Conservation (phyloP, 495 filamentous ascomycete species). For the Friedmanniomyces endolithicus region DNA sequence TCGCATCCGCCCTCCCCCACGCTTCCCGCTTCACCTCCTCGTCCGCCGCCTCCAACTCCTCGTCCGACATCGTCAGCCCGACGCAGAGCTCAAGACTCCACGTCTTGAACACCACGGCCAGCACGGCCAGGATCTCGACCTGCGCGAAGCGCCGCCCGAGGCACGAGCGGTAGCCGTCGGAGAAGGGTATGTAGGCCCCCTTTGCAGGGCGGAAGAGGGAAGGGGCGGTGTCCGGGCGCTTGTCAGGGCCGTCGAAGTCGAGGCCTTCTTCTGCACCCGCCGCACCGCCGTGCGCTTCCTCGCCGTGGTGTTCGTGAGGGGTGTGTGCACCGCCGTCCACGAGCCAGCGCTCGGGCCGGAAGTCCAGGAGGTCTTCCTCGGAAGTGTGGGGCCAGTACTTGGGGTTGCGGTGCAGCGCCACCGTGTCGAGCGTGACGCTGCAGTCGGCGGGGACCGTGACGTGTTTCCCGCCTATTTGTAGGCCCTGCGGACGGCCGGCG, state of each 20-base stretch:
- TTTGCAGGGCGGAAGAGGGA: constrained; percentile 46
- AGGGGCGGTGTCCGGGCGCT: constrained; percentile 38
- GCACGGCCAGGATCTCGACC: constrained; percentile 58
- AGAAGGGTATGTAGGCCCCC: constrained; percentile 62
- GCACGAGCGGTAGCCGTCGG: constrained; percentile 57
- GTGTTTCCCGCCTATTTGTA: constrained; percentile 40
- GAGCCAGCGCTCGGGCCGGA: constrained; percentile 47
- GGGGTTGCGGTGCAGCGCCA: constrained; percentile 47
- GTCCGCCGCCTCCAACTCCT: constrained; percentile 37
- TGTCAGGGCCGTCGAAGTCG: constrained; percentile 44
- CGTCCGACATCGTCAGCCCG: constrained; percentile 46
- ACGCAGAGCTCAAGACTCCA: constrained; percentile 57
- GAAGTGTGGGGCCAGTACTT: constrained; percentile 38
- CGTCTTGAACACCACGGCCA: constrained; percentile 51
- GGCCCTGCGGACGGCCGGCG: constrained; percentile 34
- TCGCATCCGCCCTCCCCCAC: constrained; percentile 43
- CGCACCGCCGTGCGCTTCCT: constrained; percentile 36
- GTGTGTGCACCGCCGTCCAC: constrained; percentile 31
- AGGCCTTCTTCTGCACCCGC: constrained; percentile 34
- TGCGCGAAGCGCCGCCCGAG: constrained; percentile 61
- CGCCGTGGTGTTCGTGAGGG: constrained; percentile 29
- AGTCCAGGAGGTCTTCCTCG: constrained; percentile 36
- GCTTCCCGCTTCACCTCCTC: constrained; percentile 35
- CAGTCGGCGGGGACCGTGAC: constrained; percentile 39
- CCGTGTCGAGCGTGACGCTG: constrained; percentile 36